These are phyloP conservation scores for Penicillium manginii DNA, from an alignment of 495 filamentous ascomycete genomes.

Conservation along the genomic window DNA sequence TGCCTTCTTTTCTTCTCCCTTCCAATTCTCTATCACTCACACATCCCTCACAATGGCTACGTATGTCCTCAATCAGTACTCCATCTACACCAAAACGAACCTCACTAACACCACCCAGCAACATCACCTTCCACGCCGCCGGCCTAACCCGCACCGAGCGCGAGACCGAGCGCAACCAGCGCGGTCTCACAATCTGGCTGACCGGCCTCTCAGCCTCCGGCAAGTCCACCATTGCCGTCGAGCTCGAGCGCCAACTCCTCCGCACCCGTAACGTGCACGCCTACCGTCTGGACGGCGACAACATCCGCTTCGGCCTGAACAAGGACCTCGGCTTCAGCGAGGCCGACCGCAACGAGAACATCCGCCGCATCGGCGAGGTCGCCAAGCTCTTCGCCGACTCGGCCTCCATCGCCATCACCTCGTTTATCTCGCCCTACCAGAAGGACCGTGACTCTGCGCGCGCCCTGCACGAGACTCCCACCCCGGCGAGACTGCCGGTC, in stretches of 20 bases:
- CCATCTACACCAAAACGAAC: background rate
- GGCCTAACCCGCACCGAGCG: constrained; percentile 87
- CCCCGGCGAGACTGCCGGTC: constrained; percentile 51
- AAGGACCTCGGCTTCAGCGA: constrained; percentile 95
- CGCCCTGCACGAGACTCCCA: constrained; percentile 66
- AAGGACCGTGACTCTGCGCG: constrained; percentile 84
- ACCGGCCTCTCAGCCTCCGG: constrained; percentile 94
- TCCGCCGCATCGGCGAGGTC: constrained; percentile 92
- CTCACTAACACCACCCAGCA: constrained; percentile 60
- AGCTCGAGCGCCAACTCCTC: constrained; percentile 93
- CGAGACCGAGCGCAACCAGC: constrained; percentile 75
- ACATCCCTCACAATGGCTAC: constrained; percentile 47
- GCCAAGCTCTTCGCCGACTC: constrained; percentile 95
- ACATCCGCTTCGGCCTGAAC: constrained; percentile 97
- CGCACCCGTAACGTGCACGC: constrained; percentile 71
- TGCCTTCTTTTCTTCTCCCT: constrained; percentile 14
- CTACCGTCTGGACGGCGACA: constrained; percentile 97
- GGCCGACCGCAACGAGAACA: constrained; percentile 94
- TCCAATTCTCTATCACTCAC: constrained; percentile 17
- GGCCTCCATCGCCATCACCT: constrained; percentile 84
- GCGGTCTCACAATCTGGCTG: constrained; percentile 95
- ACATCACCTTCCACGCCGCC: constrained; percentile 97
- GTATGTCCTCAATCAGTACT: constrained; percentile 36
- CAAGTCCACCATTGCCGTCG: constrained; percentile 94
- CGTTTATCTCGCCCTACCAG: constrained; percentile 94